A percentile compares a stretch with the other conserved stretches of the same genome.
phyloP scores from a whole-genome alignment of 2,329 filamentous ascomycete species.

The Venturia carpophila region DNA sequence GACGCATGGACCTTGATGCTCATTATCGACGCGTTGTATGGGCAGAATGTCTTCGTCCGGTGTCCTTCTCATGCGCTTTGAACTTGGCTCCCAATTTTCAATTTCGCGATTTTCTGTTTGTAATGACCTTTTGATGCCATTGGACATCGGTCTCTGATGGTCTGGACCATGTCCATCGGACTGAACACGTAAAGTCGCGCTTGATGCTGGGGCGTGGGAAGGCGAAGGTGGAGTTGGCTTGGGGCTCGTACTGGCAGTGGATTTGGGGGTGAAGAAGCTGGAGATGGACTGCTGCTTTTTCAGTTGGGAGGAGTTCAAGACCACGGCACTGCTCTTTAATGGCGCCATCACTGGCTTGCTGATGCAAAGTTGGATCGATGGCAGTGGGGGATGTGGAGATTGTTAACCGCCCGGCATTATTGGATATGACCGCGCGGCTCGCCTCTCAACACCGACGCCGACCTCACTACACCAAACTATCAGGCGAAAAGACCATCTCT shows the following conservation, averaged over 20 bases:
- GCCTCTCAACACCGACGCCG: too few species aligned
- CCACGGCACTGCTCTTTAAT: neutral
- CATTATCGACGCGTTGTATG: slow-evolving; percentile 7
- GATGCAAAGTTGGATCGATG: too few species aligned
- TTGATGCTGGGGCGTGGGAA: neutral
- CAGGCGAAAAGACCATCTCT: too few species aligned
- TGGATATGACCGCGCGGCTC: too few species aligned
- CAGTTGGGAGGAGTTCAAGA: neutral
- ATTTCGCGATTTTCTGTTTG: slow-evolving; percentile 22
- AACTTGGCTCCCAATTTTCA: slow-evolving; percentile 17
- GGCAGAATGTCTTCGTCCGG: slow-evolving; percentile 16
- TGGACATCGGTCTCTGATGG: slow-evolving; percentile 18
- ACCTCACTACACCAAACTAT: too few species aligned
- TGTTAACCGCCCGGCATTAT: too few species aligned
- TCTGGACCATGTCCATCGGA: neutral
- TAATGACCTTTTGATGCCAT: slow-evolving; percentile 21
- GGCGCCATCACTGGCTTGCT: neutral
- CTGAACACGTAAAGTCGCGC: neutral
- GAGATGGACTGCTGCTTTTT: slow-evolving; percentile 72
- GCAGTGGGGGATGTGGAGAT: too few species aligned
- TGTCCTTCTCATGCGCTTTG: slow-evolving; percentile 21
- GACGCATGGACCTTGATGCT: slow-evolving; percentile 19
- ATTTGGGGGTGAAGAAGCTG: slow-evolving; percentile 61
- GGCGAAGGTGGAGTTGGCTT: slow-evolving; percentile 21
- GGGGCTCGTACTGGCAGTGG: slow-evolving; percentile 24